Evolutionary conservation across 2,329 filamentous ascomycete genomes (phyloP), one percentile per base, ranked within the genome.

Genomic region (Colletotrichum graminicola): DNA sequence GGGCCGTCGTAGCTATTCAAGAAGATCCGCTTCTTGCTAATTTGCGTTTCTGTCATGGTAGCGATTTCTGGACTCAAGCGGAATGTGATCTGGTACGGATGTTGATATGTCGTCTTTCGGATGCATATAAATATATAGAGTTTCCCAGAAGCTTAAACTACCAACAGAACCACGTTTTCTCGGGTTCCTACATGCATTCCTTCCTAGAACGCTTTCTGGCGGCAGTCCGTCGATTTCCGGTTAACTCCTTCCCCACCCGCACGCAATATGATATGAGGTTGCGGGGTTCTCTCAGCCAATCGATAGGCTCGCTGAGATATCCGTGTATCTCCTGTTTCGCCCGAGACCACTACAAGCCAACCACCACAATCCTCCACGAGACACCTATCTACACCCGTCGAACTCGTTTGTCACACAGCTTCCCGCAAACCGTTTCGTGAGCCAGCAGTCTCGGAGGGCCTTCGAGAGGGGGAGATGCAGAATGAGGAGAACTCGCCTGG

Each of bases 261-360:
- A 11, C 39, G 12, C 29, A n/a, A 32, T 23, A 3, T 18, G 29
- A 32, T 39, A 5, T 34, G 32, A 51, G 26, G 11, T 52, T 21
- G 32, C 43, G 29, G 60, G 39, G 11, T 21, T 5, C 18, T 14
- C n/a, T 16, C 23, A 6, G 4, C 34, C 51, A 63, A 57, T 57
- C 29, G 32, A 66, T 47, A 59, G 36, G 36, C 29, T 18, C 29
- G 3, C 41, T 36, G 43, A 18, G 32, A 32, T 54, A 39, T 72
- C 66, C 69, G 69, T 39, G 32, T 72, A 63, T 63, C 21, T 68
- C 59, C 66, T 68, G 66, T 47, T 69, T 60, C 41, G 39, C 60
- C 66, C 67, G 67, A 62, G 32, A 36, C 14, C 62, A 26, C 14
- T 55, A 26, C 51, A 26, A 51, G 57, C n/a, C 47, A 26, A 26